A percentile compares a stretch with the other conserved stretches of the same genome.
Evolutionary conservation across 1,139 yeast species (phyloP).

Genomic region (Geotrichum reessii): DNA sequence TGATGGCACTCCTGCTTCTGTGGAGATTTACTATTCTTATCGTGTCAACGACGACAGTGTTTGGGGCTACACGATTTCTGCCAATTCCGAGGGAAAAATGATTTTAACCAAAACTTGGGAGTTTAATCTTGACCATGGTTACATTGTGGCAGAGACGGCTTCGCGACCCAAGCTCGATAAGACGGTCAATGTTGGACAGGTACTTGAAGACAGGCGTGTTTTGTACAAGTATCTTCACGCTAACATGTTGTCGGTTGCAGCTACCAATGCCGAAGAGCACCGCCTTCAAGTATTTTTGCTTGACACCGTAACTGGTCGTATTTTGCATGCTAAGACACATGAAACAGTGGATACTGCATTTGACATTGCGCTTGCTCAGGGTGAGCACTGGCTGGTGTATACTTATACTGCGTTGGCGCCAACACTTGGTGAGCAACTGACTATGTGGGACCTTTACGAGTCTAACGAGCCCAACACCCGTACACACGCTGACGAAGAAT

Average conservation of each 20-base stretch:
- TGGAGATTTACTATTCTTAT: slow-evolving; percentile 23
- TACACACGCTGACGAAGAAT: slow-evolving; percentile 25
- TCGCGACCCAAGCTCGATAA: slow-evolving; percentile 42
- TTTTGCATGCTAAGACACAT: slow-evolving; percentile 46
- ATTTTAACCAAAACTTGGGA: slow-evolving; percentile 23
- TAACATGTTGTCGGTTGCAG: slow-evolving; percentile 52
- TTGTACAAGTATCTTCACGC: slow-evolving; percentile 82
- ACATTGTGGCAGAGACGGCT: slow-evolving; percentile 39
- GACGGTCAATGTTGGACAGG: slow-evolving; percentile 63
- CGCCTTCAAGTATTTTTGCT: slow-evolving; percentile 47
- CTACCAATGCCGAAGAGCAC: slow-evolving; percentile 19
- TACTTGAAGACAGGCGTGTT: slow-evolving; percentile 65
- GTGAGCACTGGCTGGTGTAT: slow-evolving; percentile 81
- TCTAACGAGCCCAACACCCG: slow-evolving; percentile 48
- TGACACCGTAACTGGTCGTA: slow-evolving; percentile 65
- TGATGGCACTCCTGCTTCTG: slow-evolving; percentile 11
- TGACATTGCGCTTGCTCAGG: slow-evolving; percentile 53
- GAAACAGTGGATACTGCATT: slow-evolving; percentile 38
- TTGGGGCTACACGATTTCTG: slow-evolving; percentile 22
- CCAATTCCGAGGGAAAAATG: slow-evolving; percentile 18
- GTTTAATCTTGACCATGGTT: slow-evolving; percentile 29
- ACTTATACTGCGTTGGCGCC: slow-evolving; percentile 54
- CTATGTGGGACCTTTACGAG: slow-evolving; percentile 75
- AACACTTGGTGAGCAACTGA: slow-evolving; percentile 52
- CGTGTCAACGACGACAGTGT: slow-evolving; percentile 18